Conservation (phyloP, 169 alveolate genomes). For the Plasmodium adleri region DNA sequence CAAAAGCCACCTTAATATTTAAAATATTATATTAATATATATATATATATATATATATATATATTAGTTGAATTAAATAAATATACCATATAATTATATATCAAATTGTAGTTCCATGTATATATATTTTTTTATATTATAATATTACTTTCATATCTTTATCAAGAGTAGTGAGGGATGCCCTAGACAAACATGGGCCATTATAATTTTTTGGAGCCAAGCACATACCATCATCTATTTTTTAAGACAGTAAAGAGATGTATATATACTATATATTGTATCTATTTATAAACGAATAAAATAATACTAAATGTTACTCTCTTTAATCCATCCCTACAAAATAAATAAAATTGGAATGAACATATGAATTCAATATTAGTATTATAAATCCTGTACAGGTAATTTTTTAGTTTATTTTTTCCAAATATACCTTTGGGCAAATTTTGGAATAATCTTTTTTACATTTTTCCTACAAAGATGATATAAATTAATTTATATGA, state of each 20-base stretch:
- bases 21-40: background rate
- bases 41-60: background rate
- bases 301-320: conserved; percentile 20
- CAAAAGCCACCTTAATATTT: conserved; percentile 44
- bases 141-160: conserved; percentile 60
- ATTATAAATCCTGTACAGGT: background rate
- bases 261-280: background rate
- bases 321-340: conserved; percentile 67
- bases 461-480: conserved; percentile 33
- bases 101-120: background rate
- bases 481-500: background rate
- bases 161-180: conserved; percentile 46
- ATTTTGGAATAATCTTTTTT: conserved; percentile 54
- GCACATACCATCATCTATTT: conserved; percentile 33
- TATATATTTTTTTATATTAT: background rate
- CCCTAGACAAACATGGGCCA: conserved; percentile 67
- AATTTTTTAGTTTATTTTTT: background rate
- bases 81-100: background rate
- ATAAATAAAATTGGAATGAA: background rate
- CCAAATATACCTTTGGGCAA: conserved; percentile 54
- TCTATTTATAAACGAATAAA: background rate
- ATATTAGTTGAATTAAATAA: background rate
- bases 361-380: background rate
- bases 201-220: conserved; percentile 50
- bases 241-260: background rate